phyloP scores from a whole-genome alignment of 345 rosid genomes.

The Triadica sebifera region DNA sequence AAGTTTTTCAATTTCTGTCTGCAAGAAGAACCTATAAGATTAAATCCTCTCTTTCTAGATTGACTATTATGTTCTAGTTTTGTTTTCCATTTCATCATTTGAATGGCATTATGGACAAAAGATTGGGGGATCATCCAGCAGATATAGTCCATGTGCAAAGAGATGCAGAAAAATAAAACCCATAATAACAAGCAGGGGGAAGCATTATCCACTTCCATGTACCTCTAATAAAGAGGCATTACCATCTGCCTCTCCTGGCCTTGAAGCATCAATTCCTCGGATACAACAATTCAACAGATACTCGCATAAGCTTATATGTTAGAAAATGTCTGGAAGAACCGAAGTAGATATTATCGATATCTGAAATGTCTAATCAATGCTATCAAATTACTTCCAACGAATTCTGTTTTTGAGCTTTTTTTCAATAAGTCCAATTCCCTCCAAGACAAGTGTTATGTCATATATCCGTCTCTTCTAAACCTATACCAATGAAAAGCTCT shows the following conservation, averaged over 20 bases:
- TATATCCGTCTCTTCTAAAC: constrained; percentile 96
- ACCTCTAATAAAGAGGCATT: constrained; percentile 70
- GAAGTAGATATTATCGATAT: constrained; percentile 21
- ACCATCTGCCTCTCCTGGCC: constrained; percentile 55
- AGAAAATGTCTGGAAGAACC: constrained; percentile 16
- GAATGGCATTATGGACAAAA: not conserved
- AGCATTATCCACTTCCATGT: constrained; percentile 20
- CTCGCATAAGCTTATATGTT: constrained; percentile 32
- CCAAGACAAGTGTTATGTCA: constrained; percentile 97
- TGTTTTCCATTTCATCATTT: constrained; percentile 1
- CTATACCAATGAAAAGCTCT: constrained; percentile 33
- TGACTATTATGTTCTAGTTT: not conserved
- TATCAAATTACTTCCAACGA: constrained; percentile 76
- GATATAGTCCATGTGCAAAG: not conserved
- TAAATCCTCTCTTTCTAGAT: constrained; percentile 8
- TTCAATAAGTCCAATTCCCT: constrained; percentile 96
- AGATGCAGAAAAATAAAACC: not conserved
- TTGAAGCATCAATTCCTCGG: constrained; percentile 73
- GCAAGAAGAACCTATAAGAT: constrained; percentile 29
- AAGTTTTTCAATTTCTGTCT: constrained; percentile 79
- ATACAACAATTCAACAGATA: constrained; percentile 33
- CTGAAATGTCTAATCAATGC: constrained; percentile 13
- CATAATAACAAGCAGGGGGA: too few species aligned
- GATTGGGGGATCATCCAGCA: not conserved
- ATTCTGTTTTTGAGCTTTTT: constrained; percentile 91